Percentiles rank a stretch among this genome's conserved stretches.
Evolutionary conservation across 805 yeast species (phyloP).

Genomic region (Cyberlindnera xylosilytica): DNA sequence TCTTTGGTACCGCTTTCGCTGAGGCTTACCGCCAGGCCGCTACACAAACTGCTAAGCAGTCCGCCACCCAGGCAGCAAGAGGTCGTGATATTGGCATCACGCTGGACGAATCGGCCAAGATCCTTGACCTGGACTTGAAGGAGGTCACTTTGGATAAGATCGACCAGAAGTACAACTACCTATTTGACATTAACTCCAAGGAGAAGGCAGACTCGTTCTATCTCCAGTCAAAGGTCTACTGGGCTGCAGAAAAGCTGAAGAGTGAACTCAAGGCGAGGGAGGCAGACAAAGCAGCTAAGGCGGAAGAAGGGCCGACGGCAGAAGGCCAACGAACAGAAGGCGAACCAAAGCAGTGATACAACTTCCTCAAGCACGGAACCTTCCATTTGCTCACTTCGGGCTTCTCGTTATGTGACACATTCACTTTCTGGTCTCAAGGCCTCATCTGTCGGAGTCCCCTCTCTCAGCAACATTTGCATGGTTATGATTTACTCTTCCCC

Average conservation of each 20-base stretch:
- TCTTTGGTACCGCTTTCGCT: conserved; percentile 93
- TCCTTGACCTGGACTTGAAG: conserved; percentile 70
- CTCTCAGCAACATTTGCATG: background rate
- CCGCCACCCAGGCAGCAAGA: conserved; percentile 48
- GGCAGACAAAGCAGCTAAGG: conserved; percentile 30
- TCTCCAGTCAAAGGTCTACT: conserved; percentile 85
- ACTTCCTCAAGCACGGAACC: background rate
- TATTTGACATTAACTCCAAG: conserved; percentile 85
- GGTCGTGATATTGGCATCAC: conserved; percentile 68
- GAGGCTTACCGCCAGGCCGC: conserved; percentile 98
- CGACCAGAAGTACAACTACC: conserved; percentile 69
- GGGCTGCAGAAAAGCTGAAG: conserved; percentile 90
- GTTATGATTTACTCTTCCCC: conserved; percentile 1
- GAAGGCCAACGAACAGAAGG: conserved; percentile 7
- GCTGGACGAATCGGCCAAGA: conserved; percentile 87
- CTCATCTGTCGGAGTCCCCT: background rate
- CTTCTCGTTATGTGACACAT: too few relatives aligned
- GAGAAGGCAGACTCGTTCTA: conserved; percentile 97
- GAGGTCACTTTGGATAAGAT: conserved; percentile 57
- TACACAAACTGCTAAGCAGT: conserved; percentile 78
- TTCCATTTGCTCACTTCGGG: too few relatives aligned
- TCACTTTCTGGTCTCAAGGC: background rate
- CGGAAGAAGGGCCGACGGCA: conserved; percentile 10
- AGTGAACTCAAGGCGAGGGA: conserved; percentile 66
- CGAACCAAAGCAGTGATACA: conserved; percentile 6